phyloP scores from a whole-genome alignment of 768 basidiomycete genomes.

The Boletus sensibilis region DNA sequence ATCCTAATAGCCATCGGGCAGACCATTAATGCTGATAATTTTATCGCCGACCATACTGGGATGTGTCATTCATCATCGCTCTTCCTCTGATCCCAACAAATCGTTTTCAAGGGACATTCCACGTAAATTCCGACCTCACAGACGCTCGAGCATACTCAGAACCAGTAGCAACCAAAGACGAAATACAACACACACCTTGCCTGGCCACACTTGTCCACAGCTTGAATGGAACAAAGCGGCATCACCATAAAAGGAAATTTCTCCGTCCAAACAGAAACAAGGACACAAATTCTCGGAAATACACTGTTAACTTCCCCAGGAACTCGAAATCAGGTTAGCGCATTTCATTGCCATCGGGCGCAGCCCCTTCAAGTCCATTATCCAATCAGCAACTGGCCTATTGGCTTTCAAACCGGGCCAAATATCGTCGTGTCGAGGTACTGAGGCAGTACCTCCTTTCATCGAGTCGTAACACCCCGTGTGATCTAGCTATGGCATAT shows the following conservation, averaged over 20 bases:
- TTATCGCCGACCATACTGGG: constrained; percentile 6
- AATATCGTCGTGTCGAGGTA: background rate
- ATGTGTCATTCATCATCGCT: constrained; percentile 11
- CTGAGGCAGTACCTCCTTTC: background rate
- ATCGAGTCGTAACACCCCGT: background rate
- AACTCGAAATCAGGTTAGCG: too few relatives aligned
- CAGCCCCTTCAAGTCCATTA: background rate
- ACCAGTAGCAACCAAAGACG: background rate
- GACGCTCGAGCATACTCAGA: background rate
- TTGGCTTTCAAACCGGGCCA: too few relatives aligned
- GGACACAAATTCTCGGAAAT: too few relatives aligned
- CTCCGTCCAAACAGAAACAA: background rate
- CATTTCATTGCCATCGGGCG: background rate
- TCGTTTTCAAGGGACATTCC: background rate
- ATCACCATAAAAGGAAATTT: constrained; percentile 2
- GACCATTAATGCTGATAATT: constrained; percentile 8
- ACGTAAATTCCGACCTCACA: background rate
- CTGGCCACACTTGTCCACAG: background rate
- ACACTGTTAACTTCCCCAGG: too few relatives aligned
- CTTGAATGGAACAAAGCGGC: constrained; percentile 17
- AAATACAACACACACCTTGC: constrained; percentile 3
- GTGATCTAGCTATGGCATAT: too few relatives aligned
- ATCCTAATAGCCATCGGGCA: constrained; percentile 20
- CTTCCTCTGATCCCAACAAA: constrained; percentile 13
- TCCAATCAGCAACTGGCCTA: too few relatives aligned